Percentiles rank a stretch among this genome's conserved stretches.
These are phyloP conservation scores for Dactylorhiza incarnata DNA, from an alignment of 106 monocot genomes.

Conservation along the genomic window DNA sequence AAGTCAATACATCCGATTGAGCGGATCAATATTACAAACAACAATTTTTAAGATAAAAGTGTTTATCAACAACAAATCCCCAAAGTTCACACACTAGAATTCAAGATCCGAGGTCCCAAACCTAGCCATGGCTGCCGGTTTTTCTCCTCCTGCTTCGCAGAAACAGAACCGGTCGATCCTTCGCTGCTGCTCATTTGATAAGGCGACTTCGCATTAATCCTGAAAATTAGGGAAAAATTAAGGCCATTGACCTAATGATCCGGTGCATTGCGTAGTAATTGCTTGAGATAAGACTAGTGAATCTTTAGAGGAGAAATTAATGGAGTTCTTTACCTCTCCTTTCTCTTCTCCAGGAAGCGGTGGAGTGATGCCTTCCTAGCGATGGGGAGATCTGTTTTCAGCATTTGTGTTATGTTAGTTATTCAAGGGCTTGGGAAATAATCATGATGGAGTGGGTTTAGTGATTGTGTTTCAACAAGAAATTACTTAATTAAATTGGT, in stretches of 20 bases:
- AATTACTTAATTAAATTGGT: neutral
- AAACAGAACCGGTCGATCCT: neutral
- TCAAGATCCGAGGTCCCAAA: conserved; percentile 18
- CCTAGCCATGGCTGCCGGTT: conserved; percentile 31
- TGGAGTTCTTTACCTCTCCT: conserved; percentile 38
- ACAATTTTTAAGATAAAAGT: neutral
- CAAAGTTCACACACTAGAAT: neutral
- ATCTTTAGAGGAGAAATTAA: neutral
- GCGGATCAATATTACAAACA: neutral
- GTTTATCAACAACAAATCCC: neutral
- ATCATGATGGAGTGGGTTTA: too few relatives aligned
- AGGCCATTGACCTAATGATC: neutral
- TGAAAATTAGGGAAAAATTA: neutral
- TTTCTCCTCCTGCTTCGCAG: conserved; percentile 24
- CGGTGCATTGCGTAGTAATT: neutral
- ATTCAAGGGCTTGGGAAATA: too few relatives aligned
- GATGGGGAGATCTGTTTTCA: conserved; percentile 41
- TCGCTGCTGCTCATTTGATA: conserved; percentile 15
- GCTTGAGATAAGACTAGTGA: neutral
- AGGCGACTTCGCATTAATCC: conserved; percentile 31
- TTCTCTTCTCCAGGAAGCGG: conserved; percentile 83
- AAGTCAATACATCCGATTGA: neutral
- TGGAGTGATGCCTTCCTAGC: conserved; percentile 58
- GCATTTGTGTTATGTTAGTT: neutral
- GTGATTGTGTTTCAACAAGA: too few relatives aligned